phyloP scores from a whole-genome alignment of 106 monocot genomes.

The Allium sativum region DNA sequence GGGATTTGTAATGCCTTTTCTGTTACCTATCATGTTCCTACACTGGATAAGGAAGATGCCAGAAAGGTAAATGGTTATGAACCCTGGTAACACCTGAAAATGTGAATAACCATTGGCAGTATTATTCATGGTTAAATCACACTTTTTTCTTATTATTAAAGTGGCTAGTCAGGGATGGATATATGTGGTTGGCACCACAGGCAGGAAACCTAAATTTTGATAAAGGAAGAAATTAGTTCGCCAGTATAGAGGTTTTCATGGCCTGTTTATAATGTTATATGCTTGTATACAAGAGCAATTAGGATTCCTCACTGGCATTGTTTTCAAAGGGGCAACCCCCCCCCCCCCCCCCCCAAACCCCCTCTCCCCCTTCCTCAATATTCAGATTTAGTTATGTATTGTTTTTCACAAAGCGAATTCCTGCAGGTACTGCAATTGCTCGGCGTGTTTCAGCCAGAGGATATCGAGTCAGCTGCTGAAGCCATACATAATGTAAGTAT shows the following conservation, averaged over 20 bases:
- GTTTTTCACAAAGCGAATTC: not conserved
- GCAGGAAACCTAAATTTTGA: too few relatives aligned
- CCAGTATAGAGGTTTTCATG: too few relatives aligned
- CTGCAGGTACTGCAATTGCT: constrained; percentile 60
- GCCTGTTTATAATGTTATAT: too few relatives aligned
- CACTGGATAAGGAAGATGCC: constrained; percentile 59
- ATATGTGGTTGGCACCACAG: too few relatives aligned
- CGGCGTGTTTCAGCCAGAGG: constrained; percentile 58
- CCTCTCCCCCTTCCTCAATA: not conserved
- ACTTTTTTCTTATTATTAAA: not conserved
- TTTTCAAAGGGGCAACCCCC: too few relatives aligned
- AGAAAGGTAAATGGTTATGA: constrained; percentile 44
- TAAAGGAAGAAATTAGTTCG: too few relatives aligned
- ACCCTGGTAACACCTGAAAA: too few relatives aligned
- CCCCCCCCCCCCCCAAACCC: too few relatives aligned
- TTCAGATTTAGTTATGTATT: not conserved
- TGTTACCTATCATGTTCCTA: constrained; percentile 72
- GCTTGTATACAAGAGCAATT: not conserved
- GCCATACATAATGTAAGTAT: constrained; percentile 66
- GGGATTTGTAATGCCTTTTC: constrained; percentile 86
- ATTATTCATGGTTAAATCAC: not conserved
- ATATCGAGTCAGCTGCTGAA: constrained; percentile 78
- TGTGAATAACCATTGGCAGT: not conserved
- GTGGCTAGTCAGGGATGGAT: too few relatives aligned
- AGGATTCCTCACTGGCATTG: not conserved